Evolutionary conservation across 768 basidiomycete genomes (phyloP), one percentile per base, ranked within the genome.

Genomic region (Suillus bovinus): DNA sequence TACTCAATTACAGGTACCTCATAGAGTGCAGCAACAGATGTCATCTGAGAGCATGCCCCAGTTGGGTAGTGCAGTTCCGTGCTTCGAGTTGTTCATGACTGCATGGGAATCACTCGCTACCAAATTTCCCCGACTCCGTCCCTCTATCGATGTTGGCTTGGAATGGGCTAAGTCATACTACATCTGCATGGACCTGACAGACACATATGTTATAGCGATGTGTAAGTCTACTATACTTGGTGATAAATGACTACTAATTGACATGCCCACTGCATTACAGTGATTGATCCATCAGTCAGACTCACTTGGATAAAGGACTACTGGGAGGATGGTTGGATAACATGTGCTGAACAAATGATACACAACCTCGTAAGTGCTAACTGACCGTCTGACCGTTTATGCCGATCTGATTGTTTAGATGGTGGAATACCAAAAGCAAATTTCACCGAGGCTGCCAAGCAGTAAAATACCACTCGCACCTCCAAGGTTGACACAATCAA

Each of bases 151-250:
- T 36, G 29, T 60, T 5, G 47, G 29, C 44, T 29, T 60, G 16
- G 31, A 31, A 0, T 50, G 33, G 44, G 59, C 59, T 29, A 60
- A 60, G 3, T 31, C 10, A 31, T 60, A 60, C n/a, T 60, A 60
- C 22, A 5, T 31, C 7, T 1, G 16, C 20, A 50, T 60, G 59
- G 59, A 60, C n/a, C 27, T 31, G 20, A 50, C 42, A 34, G n/a
- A 27, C 13, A 16, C 59, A 1, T 60, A 60, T 11, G 27, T 60
- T 50, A n/a, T 60, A 13, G 59, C 31, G 11, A 60, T 60, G 59
- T 33, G 59, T 42, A 42, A 52, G 3, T 31, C 31, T 31, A 31
- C 8, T 31, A 31, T 4, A 31, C 31, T 31, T 5, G 4, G 31
- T 31, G 31, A 31, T 31, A 31, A 31, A 52, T 29, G 6, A 29